Evolutionary conservation across 1,284 basidiomycete species (phyloP).

Genomic region (Sphaerobolus stellatus): DNA sequence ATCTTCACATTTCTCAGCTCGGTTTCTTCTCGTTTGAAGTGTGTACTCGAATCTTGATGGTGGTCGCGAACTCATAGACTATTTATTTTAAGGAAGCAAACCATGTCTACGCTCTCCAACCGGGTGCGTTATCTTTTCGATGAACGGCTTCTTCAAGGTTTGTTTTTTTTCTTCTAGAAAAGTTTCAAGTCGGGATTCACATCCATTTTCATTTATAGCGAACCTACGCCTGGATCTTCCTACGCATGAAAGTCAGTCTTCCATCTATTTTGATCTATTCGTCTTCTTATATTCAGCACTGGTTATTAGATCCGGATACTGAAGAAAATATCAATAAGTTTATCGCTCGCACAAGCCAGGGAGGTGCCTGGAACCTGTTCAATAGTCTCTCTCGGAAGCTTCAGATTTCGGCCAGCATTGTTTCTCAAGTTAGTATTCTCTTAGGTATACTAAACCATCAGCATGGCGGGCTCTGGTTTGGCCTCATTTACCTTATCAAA

Average conservation of each 20-base stretch:
- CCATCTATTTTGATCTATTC: background rate
- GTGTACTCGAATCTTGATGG: too few species aligned
- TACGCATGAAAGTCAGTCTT: slow-evolving; percentile 5
- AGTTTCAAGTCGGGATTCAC: too few species aligned
- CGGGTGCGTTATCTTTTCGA: too few species aligned
- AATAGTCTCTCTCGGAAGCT: slow-evolving; percentile 2
- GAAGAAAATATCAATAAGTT: background rate
- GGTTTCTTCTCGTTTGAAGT: too few species aligned
- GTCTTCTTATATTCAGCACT: background rate
- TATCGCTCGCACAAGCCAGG: background rate
- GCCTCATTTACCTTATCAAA: too few species aligned
- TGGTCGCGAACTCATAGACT: too few species aligned
- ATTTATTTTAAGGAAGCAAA: too few species aligned
- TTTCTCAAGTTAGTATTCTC: slow-evolving; percentile 2
- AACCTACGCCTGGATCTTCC: slow-evolving; percentile 4
- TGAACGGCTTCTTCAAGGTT: too few species aligned
- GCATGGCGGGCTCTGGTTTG: background rate
- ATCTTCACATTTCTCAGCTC: too few species aligned
- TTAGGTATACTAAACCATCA: background rate
- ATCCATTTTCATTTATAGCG: too few species aligned
- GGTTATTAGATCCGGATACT: background rate
- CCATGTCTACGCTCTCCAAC: too few species aligned
- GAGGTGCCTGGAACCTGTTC: background rate
- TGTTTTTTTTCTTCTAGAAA: too few species aligned
- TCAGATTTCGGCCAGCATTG: background rate